Conservation (phyloP, 1,284 basidiomycete species). For the Pyrrhoderma lamaoense region DNA sequence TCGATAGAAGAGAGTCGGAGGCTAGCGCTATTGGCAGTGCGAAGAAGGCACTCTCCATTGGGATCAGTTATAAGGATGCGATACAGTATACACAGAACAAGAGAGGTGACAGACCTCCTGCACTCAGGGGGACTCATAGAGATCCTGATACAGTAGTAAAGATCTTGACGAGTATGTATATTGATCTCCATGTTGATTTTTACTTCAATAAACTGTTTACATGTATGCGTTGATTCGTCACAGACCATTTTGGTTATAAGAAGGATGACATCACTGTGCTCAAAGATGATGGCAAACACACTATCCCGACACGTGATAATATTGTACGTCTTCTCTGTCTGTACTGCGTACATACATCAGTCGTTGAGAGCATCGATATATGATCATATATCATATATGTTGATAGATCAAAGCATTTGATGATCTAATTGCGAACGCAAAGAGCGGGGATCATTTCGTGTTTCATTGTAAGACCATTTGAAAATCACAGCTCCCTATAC, state of each 20-base stretch:
- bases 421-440: slow-evolving; percentile 15
- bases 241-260: slow-evolving; percentile 12
- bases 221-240: not conserved
- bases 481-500: not conserved
- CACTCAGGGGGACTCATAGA: slow-evolving; percentile 6
- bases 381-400: not conserved
- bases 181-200: not conserved
- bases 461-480: slow-evolving; percentile 19
- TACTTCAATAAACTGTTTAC: not conserved
- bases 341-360: not conserved
- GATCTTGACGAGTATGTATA: slow-evolving; percentile 10
- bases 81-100: slow-evolving; percentile 1
- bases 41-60: slow-evolving; percentile 15
- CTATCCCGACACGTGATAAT: slow-evolving; percentile 15
- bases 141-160: slow-evolving; percentile 11
- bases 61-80: slow-evolving; percentile 9
- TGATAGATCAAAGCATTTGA: slow-evolving; percentile 16
- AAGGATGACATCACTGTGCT: slow-evolving; percentile 15
- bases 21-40: not conserved
- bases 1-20: not conserved
- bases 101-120: not conserved
- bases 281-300: slow-evolving; percentile 17
- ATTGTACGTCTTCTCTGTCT: slow-evolving; percentile 13
- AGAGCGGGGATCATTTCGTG: slow-evolving; percentile 19
- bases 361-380: too few species aligned